These are phyloP conservation scores for Fraxinus floribunda DNA, from an alignment of 305 asterid genomes.

Conservation along the genomic window DNA sequence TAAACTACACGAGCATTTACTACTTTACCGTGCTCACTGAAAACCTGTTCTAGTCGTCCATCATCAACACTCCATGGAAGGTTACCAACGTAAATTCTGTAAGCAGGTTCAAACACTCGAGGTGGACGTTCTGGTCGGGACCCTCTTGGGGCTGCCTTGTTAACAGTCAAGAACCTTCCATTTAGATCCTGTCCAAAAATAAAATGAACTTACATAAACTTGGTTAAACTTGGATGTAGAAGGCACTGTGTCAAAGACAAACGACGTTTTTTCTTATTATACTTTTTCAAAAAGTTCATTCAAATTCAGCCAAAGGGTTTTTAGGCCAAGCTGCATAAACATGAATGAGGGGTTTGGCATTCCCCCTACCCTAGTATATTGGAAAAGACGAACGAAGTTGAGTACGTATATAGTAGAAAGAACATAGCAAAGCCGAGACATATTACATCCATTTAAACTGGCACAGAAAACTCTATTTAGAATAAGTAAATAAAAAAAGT, in stretches of 20 bases:
- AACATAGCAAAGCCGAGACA: background rate
- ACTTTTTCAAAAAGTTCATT: background rate
- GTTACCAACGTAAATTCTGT: slow-evolving; percentile 80
- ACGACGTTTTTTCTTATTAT: background rate
- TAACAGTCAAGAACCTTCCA: slow-evolving; percentile 75
- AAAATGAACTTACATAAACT: background rate
- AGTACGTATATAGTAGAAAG: background rate
- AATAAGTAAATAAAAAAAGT: background rate
- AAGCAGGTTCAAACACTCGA: slow-evolving; percentile 45
- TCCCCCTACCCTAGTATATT: background rate
- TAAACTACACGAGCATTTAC: slow-evolving; percentile 67
- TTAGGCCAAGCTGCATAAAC: background rate
- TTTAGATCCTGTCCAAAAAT: slow-evolving; percentile 58
- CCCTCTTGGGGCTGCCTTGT: slow-evolving; percentile 83
- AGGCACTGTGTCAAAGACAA: background rate
- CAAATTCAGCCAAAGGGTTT: background rate
- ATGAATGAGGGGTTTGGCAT: background rate
- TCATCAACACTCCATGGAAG: slow-evolving; percentile 79
- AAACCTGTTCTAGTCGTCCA: slow-evolving; percentile 61
- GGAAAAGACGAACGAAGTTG: background rate
- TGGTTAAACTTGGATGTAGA: background rate
- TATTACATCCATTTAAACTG: background rate
- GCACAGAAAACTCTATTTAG: background rate
- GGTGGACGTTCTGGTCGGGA: slow-evolving; percentile 64
- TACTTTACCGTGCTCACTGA: slow-evolving; percentile 83